Base-by-base conservation (phyloP, 1,139 yeast species). In the Saccharomycopsis crataegensis region DNA sequence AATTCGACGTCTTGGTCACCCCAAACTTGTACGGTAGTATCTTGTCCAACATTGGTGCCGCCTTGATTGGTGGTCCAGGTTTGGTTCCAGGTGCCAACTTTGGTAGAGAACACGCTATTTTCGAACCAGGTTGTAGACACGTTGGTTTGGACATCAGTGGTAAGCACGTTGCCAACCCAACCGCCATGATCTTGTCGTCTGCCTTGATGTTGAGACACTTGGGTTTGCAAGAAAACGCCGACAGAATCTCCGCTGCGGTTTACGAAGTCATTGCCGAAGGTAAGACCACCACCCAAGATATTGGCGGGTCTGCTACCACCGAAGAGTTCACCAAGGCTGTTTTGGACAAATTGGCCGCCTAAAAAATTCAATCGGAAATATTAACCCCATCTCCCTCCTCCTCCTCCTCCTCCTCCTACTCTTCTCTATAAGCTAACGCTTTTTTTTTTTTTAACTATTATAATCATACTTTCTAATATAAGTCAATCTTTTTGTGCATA, bases 101-200 rank as follows among this genome's bases (percentile, higher is more conserved):
- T 65, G 98, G 99, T 74, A 86, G 96, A 72, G 97, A 93, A 68
- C 85, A 86, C 72, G 98, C 99, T 58, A 94, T 93, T 61, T 93
- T 93, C 72, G 99, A 93, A 79, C 99, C 99, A 65, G 99, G 98
- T 73, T 91, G 97, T 77, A 87, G 98, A 80, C 99, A 93, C 77
- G 98, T 91, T 66, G 99, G 98, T 73, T 80, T 90, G 67, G 98
- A 91, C 74, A 87, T 93, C 70, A 80, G 88, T 78, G 97, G 96
- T 69, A 83, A 87, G 74, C 86, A 89, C 78, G 79, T 87, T 62
- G 98, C 98, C 62, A 93, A 93, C 83, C 99, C 99, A 72, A 89
- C 98, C 60, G 98, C 96, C 64, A 86, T 91, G 94, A 86, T 91
- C 66, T 79, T 91, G 68, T 88, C 96, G 57, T 81, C 96, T 52